Conservation (phyloP, 108 stramenopile genomes). For the Cyclostephanos tholiformis region DNA sequence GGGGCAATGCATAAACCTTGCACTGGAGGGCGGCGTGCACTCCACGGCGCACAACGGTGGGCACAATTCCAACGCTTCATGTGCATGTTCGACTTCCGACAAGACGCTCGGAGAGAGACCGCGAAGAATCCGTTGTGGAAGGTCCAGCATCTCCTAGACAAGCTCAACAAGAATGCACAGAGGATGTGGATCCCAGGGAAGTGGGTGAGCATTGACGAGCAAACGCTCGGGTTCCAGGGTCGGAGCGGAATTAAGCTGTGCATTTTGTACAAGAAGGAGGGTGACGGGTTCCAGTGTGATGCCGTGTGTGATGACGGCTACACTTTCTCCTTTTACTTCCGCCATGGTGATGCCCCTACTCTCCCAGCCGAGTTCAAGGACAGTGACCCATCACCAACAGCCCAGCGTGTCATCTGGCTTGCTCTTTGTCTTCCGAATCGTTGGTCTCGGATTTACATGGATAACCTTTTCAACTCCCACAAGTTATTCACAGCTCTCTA, state of each 20-base stretch:
- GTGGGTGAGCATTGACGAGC: slow-evolving; percentile 29
- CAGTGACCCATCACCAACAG: background rate
- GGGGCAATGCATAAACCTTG: no score
- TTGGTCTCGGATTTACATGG: slow-evolving; percentile 5
- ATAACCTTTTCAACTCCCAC: slow-evolving; percentile 7
- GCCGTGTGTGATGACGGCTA: slow-evolving; percentile 13
- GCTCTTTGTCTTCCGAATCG: background rate
- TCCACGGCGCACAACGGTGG: no score
- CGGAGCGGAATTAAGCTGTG: slow-evolving; percentile 14
- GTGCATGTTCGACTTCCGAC: no score
- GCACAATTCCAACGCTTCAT: no score
- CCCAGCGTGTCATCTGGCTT: slow-evolving; percentile 7
- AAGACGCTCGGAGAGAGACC: no score
- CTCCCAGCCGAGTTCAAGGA: background rate
- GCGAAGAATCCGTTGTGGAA: slow-evolving; percentile 17
- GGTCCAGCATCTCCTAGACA: background rate
- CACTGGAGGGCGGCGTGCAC: no score
- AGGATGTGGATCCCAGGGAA: slow-evolving; percentile 25
- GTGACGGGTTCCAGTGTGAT: slow-evolving; percentile 42
- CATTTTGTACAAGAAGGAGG: slow-evolving; percentile 42
- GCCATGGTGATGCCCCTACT: background rate
- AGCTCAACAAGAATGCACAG: slow-evolving; percentile 5
- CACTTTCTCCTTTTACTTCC: slow-evolving; percentile 13
- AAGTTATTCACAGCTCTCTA: slow-evolving; percentile 6
- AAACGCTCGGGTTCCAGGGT: slow-evolving; percentile 38